These are phyloP conservation scores for Gardenia jasminoides DNA, from an alignment of 257 asterid genomes.

Conservation along the genomic window DNA sequence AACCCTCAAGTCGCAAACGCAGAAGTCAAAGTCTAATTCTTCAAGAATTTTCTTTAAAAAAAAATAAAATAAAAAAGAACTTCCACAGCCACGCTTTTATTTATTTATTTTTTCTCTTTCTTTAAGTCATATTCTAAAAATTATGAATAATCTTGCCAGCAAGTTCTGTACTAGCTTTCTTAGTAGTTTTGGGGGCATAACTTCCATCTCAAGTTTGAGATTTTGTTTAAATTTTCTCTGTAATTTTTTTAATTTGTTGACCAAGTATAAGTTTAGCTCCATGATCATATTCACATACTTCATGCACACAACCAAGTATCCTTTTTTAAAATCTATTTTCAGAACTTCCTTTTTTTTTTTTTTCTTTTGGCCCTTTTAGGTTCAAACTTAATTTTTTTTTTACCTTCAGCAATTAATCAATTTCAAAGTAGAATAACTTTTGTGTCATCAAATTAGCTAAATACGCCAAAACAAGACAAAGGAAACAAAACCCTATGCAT, in stretches of 20 bases:
- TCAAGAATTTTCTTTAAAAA: too few species aligned
- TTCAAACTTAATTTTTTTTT: too few species aligned
- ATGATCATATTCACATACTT: background rate
- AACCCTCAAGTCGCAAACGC: background rate
- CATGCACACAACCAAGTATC: background rate
- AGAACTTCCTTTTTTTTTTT: too few species aligned
- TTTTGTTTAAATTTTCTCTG: background rate
- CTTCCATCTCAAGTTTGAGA: slow-evolving; percentile 1
- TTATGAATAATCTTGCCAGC: background rate
- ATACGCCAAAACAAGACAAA: background rate
- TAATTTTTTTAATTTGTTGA: slow-evolving; percentile 4
- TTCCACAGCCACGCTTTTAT: background rate
- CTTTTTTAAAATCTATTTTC: background rate
- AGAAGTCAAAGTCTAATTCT: background rate
- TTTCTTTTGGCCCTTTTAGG: too few species aligned
- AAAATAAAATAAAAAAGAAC: too few species aligned
- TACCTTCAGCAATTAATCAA: background rate
- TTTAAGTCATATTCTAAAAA: background rate
- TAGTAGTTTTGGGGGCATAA: background rate
- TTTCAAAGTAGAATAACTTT: background rate
- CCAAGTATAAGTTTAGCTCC: background rate
- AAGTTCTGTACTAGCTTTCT: background rate
- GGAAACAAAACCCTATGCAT: background rate
- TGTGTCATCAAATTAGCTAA: background rate
- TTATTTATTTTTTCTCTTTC: background rate